Evolutionary conservation across 2,329 filamentous ascomycete species (phyloP).

Genomic region (Exophiala bonariae): DNA sequence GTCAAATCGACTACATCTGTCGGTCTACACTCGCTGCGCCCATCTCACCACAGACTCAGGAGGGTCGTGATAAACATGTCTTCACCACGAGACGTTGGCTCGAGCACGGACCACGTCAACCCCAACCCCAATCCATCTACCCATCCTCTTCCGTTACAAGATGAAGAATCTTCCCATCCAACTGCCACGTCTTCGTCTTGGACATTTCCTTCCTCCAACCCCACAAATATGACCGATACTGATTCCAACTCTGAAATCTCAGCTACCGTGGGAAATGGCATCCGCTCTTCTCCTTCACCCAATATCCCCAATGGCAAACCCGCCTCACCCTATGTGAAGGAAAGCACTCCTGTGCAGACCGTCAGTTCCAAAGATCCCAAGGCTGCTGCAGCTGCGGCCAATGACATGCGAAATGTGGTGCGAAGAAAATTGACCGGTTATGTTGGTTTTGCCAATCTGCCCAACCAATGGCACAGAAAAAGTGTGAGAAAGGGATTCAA

Average conservation of each 20-base stretch:
- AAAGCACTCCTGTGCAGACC: slow-evolving; percentile 60
- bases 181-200: background rate
- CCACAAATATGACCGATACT: slow-evolving; percentile 24
- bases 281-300: slow-evolving; percentile 38
- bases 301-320: slow-evolving; percentile 50
- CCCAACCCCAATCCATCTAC: slow-evolving; percentile 1
- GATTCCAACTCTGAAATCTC: slow-evolving; percentile 25
- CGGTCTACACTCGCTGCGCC: background rate
- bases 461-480: slow-evolving; percentile 99
- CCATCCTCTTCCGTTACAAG: background rate
- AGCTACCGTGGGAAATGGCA: slow-evolving; percentile 34
- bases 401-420: slow-evolving; percentile 89
- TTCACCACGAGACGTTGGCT: background rate
- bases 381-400: slow-evolving; percentile 54
- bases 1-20: background rate
- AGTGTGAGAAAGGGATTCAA: slow-evolving; percentile 99
- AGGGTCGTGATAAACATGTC: background rate
- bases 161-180: too few species aligned
- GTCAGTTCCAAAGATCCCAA: slow-evolving; percentile 67
- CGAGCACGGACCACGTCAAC: slow-evolving; percentile 7
- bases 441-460: slow-evolving; percentile 96
- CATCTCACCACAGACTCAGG: background rate
- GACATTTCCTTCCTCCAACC: background rate
- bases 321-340: slow-evolving; percentile 57
- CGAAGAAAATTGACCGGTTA: slow-evolving; percentile 97